These are phyloP conservation scores for Suillus fuscotomentosus DNA, from an alignment of 768 basidiomycete genomes.

Conservation along the genomic window DNA sequence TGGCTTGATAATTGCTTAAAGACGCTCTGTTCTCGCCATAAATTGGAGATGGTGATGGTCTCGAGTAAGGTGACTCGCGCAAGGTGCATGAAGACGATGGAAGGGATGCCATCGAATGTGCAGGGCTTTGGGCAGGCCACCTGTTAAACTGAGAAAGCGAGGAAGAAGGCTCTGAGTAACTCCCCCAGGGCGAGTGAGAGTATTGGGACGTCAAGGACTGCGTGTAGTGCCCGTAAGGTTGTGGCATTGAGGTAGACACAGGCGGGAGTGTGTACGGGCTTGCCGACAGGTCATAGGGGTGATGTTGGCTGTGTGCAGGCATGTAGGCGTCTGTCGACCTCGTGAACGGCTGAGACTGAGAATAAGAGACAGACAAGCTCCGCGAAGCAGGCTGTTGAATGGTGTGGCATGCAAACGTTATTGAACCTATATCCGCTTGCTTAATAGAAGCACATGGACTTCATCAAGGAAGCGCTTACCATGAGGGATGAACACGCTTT, in stretches of 20 bases:
- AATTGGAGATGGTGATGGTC: constrained; percentile 36
- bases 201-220: constrained; percentile 24
- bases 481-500: constrained; percentile 90
- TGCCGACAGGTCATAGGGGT: constrained; percentile 27
- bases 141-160: constrained; percentile 29
- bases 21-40: constrained; percentile 26
- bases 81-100: constrained; percentile 24
- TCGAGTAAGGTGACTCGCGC: constrained; percentile 33
- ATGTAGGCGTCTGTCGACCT: constrained; percentile 27
- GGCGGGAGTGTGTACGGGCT: constrained; percentile 31
- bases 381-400: constrained; percentile 27
- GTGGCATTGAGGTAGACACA: constrained; percentile 24
- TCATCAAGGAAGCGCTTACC: constrained; percentile 51
- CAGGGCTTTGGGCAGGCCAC: constrained; percentile 29
- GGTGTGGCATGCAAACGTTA: constrained; percentile 41
- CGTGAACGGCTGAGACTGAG: constrained; percentile 24
- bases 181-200: constrained; percentile 26
- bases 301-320: constrained; percentile 21
- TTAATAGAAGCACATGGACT: constrained; percentile 29
- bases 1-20: constrained; percentile 38
- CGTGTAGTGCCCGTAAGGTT: constrained; percentile 26
- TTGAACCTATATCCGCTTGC: constrained; percentile 24
- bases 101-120: constrained; percentile 23
- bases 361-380: constrained; percentile 14
- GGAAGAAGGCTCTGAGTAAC: constrained; percentile 25